These are phyloP conservation scores for Ilyonectria mors-panacis DNA, from an alignment of 2,329 filamentous ascomycete species.

Conservation along the genomic window DNA sequence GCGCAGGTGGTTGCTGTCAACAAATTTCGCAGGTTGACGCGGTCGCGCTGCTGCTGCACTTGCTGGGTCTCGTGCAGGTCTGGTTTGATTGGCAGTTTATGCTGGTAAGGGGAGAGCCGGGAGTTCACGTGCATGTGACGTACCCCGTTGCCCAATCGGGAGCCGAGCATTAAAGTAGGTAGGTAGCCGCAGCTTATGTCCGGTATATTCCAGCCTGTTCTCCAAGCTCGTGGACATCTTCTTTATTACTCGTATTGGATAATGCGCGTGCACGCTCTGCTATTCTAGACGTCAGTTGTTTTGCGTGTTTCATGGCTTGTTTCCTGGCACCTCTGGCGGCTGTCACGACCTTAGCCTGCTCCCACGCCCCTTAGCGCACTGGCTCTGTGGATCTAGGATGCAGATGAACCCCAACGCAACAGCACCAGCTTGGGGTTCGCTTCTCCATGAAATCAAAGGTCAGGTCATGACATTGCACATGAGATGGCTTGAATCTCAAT, in stretches of 20 bases:
- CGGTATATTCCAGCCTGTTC: constrained; percentile 4
- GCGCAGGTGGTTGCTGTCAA: constrained; percentile 48
- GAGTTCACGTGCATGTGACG: constrained; percentile 46
- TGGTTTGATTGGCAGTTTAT: constrained; percentile 49
- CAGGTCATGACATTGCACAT: background rate
- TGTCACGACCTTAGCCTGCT: constrained; percentile 23
- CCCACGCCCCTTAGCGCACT: constrained; percentile 13
- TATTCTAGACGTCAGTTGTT: background rate
- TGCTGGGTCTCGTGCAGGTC: constrained; percentile 40
- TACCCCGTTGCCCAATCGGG: constrained; percentile 33
- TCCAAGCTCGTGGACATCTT: background rate
- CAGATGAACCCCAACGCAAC: constrained; percentile 7
- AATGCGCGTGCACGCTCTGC: too few relatives aligned
- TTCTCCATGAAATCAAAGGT: constrained; percentile 8
- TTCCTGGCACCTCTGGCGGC: constrained; percentile 11
- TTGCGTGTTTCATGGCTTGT: constrained; percentile 11
- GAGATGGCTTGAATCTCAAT: background rate
- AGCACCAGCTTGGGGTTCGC: background rate
- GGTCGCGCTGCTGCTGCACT: constrained; percentile 41
- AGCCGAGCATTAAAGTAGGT: constrained; percentile 47
- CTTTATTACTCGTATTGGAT: background rate
- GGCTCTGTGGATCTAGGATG: constrained; percentile 19
- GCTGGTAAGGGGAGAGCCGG: constrained; percentile 43
- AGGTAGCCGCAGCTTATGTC: constrained; percentile 31
- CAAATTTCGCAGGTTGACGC: constrained; percentile 48